phyloP scores from a whole-genome alignment of 495 filamentous ascomycete genomes.

The Durotheca rogersii region DNA sequence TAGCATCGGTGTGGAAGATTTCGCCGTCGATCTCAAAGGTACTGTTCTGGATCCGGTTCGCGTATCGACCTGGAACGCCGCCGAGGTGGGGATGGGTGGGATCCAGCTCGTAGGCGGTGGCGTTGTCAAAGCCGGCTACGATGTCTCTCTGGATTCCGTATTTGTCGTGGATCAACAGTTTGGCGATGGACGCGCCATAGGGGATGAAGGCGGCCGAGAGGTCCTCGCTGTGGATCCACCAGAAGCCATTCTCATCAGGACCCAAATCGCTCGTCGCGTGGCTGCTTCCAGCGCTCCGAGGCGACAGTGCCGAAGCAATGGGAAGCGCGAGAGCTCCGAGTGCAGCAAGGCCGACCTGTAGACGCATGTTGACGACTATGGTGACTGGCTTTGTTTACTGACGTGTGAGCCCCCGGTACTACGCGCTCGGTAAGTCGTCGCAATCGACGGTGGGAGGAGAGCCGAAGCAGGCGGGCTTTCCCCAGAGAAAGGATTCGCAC shows the following conservation, averaged over 20 bases:
- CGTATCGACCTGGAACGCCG: conserved; percentile 76
- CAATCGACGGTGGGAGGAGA: conserved; percentile 24
- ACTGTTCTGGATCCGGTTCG: conserved; percentile 85
- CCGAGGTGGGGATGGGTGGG: conserved; percentile 73
- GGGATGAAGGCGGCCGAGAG: conserved; percentile 75
- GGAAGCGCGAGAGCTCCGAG: conserved; percentile 34
- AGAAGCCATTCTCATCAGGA: conserved; percentile 57
- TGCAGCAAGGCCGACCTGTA: conserved; percentile 26
- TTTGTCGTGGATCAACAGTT: conserved; percentile 71
- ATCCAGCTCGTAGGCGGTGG: conserved; percentile 66
- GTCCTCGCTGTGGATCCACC: conserved; percentile 69
- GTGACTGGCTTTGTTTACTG: conserved; percentile 19
- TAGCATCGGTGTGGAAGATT: conserved; percentile 63
- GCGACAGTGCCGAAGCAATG: conserved; percentile 24
- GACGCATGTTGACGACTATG: conserved; percentile 32
- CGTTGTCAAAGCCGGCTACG: conserved; percentile 77
- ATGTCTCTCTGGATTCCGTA: conserved; percentile 65
- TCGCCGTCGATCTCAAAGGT: conserved; percentile 70
- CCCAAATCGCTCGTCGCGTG: conserved; percentile 19
- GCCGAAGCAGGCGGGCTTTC: background rate
- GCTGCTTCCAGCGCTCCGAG: conserved; percentile 16
- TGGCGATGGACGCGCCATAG: conserved; percentile 76
- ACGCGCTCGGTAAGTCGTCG: conserved; percentile 20
- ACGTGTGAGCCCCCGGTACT: conserved; percentile 9
- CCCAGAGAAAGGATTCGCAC: conserved; percentile 24